A percentile compares a stretch with the other conserved stretches of the same genome.
Evolutionary conservation across 2,329 filamentous ascomycete genomes (phyloP).

Genomic region (Neopestalotiopsis clavispora): DNA sequence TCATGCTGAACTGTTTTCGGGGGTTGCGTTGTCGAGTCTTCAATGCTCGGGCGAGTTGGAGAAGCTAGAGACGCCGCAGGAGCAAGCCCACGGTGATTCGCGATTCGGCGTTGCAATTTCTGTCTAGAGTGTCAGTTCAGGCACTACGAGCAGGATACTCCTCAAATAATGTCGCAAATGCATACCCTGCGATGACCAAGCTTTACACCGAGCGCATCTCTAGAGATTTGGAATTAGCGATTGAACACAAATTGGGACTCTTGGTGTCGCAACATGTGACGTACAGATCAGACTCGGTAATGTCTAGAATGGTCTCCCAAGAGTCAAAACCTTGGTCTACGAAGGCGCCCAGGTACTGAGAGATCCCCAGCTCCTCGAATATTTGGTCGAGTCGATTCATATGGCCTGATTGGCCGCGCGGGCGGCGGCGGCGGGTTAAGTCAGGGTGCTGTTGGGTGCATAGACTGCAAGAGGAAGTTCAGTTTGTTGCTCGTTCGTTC

Average conservation of each 20-base stretch:
- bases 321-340: slow-evolving; percentile 82
- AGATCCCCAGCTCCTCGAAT: slow-evolving; percentile 77
- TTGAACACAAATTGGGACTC: background rate
- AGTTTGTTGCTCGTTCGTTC: background rate
- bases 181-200: slow-evolving; percentile 80
- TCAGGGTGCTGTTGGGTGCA: background rate
- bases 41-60: slow-evolving; percentile 53
- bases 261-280: slow-evolving; percentile 33
- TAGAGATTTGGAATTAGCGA: slow-evolving; percentile 34
- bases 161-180: background rate
- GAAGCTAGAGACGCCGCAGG: slow-evolving; percentile 57
- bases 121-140: slow-evolving; percentile 36
- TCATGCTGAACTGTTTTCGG: slow-evolving; percentile 51
- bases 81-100: slow-evolving; percentile 70
- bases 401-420: slow-evolving; percentile 33
- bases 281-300: slow-evolving; percentile 83
- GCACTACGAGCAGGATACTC: background rate
- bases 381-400: slow-evolving; percentile 69
- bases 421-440: slow-evolving; percentile 5
- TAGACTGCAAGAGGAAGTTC: background rate
- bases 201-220: slow-evolving; percentile 77
- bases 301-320: slow-evolving; percentile 83
- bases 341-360: slow-evolving; percentile 76
- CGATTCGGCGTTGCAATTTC: slow-evolving; percentile 85
- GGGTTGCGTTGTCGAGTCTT: slow-evolving; percentile 60